Conservation (phyloP, 1,139 yeast species). For the Arxiozyma slooffiae region DNA sequence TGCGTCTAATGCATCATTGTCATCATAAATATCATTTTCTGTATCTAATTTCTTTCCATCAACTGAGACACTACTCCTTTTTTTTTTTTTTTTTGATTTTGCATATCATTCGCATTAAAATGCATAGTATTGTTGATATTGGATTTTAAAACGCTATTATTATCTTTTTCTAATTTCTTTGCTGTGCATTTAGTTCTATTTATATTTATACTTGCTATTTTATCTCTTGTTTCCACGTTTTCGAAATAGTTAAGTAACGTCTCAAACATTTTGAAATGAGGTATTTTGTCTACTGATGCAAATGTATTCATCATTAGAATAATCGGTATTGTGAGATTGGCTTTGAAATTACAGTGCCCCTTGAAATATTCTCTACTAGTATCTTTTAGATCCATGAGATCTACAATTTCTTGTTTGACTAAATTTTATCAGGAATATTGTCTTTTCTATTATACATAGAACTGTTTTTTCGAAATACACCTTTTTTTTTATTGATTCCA, state of each 20-base stretch:
- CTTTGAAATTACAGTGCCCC: constrained; percentile 15
- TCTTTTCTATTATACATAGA: no score
- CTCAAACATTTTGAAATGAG: constrained; percentile 16
- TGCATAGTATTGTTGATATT: neutral
- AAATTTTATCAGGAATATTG: neutral
- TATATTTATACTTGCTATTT: constrained; percentile 20
- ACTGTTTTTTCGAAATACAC: no score
- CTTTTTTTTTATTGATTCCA: neutral
- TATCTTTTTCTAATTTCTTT: neutral
- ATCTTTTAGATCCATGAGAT: constrained; percentile 11
- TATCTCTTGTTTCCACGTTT: constrained; percentile 11
- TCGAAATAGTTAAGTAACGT: constrained; percentile 13
- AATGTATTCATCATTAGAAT: constrained; percentile 13
- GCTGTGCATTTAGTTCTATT: constrained; percentile 24
- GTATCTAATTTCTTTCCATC: constrained; percentile 1
- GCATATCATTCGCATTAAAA: neutral
- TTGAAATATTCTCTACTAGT: constrained; percentile 17
- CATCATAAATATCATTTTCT: no score
- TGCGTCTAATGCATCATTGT: constrained; percentile 5
- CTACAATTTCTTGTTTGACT: neutral
- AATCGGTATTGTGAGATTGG: constrained; percentile 19
- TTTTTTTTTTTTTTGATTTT: neutral
- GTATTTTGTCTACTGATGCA: constrained; percentile 9
- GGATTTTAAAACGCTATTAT: neutral
- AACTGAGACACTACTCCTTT: neutral